Base-by-base conservation (phyloP, 1,284 basidiomycete species). In the Rhodotorula sp. region DNA sequence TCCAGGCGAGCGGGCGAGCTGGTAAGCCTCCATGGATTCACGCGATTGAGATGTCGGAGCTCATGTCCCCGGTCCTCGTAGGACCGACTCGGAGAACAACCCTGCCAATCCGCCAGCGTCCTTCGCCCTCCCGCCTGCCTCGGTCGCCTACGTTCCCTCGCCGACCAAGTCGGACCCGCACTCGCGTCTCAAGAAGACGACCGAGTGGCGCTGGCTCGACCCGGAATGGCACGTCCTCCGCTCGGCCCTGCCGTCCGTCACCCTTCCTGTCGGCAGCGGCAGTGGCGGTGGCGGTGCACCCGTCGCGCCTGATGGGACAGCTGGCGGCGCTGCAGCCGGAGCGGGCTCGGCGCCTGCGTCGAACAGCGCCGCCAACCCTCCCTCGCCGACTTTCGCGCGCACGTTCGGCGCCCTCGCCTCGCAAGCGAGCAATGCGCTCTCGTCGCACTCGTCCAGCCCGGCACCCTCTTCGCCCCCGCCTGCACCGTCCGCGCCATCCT, bases 161-260 rank as follows among this genome's bases (percentile, higher is more conserved):
- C 79, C 82, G 2, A 76, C 73, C 9, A 63, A 77, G 8, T 72
- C 78, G 7, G 79, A 77, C 16, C 61, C 76, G 0, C 41, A 60
- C 16, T 76, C 79, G 34, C 73, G 78, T 1, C 71, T 80, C 23
- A 79, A 80, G 55, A 77, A 81, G 52, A 79, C 77, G 9, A 79
- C 81, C 49, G 78, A 80, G 58, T 83, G 82, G 82, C 79, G 80
- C 56, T 83, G 82, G 82, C 67, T 82, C 61, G 82, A 83, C 68
- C 74, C 81, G 7, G 82, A 83, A 61, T 83, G 82, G 82, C 77
- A 75, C 27, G 81, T 83, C 52, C 53, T 73, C 13, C 67, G 71
- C 21, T 67, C 71, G 23, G 61, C 73, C 16, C 46, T 65, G 21
- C 46, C 70, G n/a, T 57, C 63, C 48, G 66, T 69, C 23, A 21